phyloP scores from a whole-genome alignment of 805 yeast species.

The Wickerhamiella galacta region DNA sequence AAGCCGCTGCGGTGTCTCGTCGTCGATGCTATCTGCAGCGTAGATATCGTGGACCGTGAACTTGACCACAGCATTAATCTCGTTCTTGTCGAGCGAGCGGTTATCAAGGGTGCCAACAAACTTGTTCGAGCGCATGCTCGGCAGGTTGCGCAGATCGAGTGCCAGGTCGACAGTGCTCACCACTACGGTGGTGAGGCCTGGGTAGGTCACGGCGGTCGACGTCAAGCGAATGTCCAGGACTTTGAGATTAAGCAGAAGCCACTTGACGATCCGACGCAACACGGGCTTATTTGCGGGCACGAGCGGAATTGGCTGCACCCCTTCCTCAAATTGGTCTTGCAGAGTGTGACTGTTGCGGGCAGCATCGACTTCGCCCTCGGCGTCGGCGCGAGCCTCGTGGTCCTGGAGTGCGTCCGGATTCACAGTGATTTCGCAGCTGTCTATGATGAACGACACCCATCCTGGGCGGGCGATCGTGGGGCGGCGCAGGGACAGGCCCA shows the following conservation, averaged over 20 bases:
- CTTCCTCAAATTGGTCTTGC: not conserved
- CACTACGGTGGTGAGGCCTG: slow-evolving; percentile 16
- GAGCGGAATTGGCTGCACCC: slow-evolving; percentile 9
- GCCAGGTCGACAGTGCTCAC: slow-evolving; percentile 17
- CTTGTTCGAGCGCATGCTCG: slow-evolving; percentile 10
- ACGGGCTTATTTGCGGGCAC: slow-evolving; percentile 7
- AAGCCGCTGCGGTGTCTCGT: slow-evolving; percentile 20
- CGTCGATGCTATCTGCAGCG: slow-evolving; percentile 16
- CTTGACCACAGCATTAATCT: slow-evolving; percentile 17
- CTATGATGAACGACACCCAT: slow-evolving; percentile 21
- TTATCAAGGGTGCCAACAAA: slow-evolving; percentile 24
- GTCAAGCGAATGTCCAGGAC: slow-evolving; percentile 17
- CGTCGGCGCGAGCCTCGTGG: not conserved
- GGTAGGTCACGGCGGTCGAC: slow-evolving; percentile 15
- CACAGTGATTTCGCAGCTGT: slow-evolving; percentile 19
- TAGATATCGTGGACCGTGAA: slow-evolving; percentile 18
- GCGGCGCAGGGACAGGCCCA: slow-evolving; percentile 24
- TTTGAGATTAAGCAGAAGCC: slow-evolving; percentile 13
- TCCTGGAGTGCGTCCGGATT: slow-evolving; percentile 13
- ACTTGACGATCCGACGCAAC: slow-evolving; percentile 8
- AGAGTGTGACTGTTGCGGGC: not conserved
- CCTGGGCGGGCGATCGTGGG: slow-evolving; percentile 28
- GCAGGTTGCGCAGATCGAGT: slow-evolving; percentile 19
- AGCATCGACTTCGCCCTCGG: slow-evolving; percentile 1
- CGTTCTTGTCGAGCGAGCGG: slow-evolving; percentile 15